Base-by-base conservation (phyloP, 2,329 filamentous ascomycete species). In the Clarireedia monteithiana region DNA sequence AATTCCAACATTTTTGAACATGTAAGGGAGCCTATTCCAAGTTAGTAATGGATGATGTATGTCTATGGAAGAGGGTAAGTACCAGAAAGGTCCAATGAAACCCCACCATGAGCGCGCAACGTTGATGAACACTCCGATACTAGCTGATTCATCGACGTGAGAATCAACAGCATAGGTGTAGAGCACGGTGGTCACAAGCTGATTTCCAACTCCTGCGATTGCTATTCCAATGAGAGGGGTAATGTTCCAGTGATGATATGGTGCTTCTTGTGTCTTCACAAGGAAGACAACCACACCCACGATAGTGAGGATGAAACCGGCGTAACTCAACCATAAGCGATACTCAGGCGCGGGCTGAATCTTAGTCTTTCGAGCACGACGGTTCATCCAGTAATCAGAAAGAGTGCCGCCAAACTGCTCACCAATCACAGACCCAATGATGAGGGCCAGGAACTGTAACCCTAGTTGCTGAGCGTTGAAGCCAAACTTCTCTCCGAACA, bases 71-170 rank as follows among this genome's bases (percentile, higher is more conserved):
- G 26, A 9, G 3, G 17, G 20, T 5, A 26, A 26, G 26, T 52
- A 53, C 55, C 55, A 56, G 49, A 56, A 56, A n/a, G 55, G 55
- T 5, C 58, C 54, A 36, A 56, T 56, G 61, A 79, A 80, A 0
- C 76, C 77, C 74, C 75, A 80, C 0, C 74, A 75, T 56, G 79
- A 76, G 6, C 81, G 72, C 2, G 81, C 74, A 55, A 83, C 72
- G 2, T 75, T 82, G 58, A 84, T 74, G 59, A 83, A 84, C 0
- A 82, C 79, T 1, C 80, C 81, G 12, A 84, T 74, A 54, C 75
- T 75, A 0, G 75, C 76, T 0, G 80, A 73, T 42, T 80, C 74
- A 24, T 78, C 71, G 2, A 71, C 72, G 59, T 81, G 76, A 62
- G 78, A 81, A 61, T 84, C 82, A 1, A 85, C 76, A 0, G 80